Evolutionary conservation across 2,329 filamentous ascomycete species (phyloP).

Genomic region (Sarocladium oryzae): DNA sequence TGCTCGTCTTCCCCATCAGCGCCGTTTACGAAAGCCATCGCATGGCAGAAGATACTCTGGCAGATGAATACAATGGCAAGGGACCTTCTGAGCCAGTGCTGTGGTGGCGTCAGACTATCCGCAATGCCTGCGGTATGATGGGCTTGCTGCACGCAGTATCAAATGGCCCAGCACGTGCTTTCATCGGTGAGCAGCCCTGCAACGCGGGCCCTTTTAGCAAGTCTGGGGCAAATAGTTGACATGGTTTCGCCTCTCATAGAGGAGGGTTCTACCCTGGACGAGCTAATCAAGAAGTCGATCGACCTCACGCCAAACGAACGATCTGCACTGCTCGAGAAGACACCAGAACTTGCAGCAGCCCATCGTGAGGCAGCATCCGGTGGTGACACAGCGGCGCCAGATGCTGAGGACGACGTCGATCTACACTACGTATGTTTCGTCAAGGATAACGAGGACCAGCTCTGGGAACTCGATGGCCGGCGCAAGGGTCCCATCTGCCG

Average conservation of each 20-base stretch:
- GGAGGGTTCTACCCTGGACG: conserved; percentile 50
- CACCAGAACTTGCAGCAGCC: conserved; percentile 66
- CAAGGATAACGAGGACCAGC: conserved; percentile 58
- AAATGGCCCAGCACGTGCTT: conserved; percentile 64
- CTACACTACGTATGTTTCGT: conserved; percentile 96
- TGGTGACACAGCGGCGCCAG: conserved; percentile 74
- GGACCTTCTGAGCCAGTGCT: conserved; percentile 69
- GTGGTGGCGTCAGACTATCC: conserved; percentile 94
- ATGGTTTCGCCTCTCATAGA: conserved; percentile 27
- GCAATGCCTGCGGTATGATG: conserved; percentile 89
- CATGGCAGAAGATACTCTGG: conserved; percentile 61
- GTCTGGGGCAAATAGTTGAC: not conserved
- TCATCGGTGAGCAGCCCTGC: conserved; percentile 42
- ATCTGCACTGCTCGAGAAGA: conserved; percentile 70
- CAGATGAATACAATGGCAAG: conserved; percentile 57
- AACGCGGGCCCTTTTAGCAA: not conserved
- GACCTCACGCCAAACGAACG: conserved; percentile 60
- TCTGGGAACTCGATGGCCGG: conserved; percentile 57
- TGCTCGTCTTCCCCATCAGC: conserved; percentile 86
- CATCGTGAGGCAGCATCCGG: conserved; percentile 70
- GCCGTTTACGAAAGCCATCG: conserved; percentile 73
- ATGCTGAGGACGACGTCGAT: conserved; percentile 76
- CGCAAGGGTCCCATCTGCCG: conserved; percentile 50
- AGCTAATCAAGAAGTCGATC: conserved; percentile 63
- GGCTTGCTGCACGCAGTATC: conserved; percentile 74